These are phyloP conservation scores for Skeletonema marinoi DNA, from an alignment of 108 stramenopile species.

Conservation along the genomic window DNA sequence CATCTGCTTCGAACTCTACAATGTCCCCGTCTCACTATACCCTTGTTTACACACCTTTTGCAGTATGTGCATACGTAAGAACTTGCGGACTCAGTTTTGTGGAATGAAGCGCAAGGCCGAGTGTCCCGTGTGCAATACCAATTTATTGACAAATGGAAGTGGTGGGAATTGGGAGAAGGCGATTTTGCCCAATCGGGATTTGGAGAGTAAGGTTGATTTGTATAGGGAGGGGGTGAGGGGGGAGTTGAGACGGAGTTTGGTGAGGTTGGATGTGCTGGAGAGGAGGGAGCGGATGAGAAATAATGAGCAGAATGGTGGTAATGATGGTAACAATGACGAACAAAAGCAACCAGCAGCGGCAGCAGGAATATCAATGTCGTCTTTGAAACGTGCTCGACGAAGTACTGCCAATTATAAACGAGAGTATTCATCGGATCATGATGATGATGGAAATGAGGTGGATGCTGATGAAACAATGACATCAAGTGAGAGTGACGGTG, in stretches of 20 bases:
- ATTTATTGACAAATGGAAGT: not conserved
- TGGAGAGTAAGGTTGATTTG: constrained; percentile 22
- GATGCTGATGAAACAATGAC: constrained; percentile 1
- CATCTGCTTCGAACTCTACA: constrained; percentile 51
- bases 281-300: not conserved
- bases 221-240: constrained; percentile 19
- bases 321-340: not conserved
- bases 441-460: constrained; percentile 14
- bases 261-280: constrained; percentile 27
- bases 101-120: constrained; percentile 29
- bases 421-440: constrained; percentile 5
- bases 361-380: not conserved
- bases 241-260: constrained; percentile 14
- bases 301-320: not conserved
- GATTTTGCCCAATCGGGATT: constrained; percentile 16
- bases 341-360: not conserved
- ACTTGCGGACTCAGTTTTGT: constrained; percentile 17
- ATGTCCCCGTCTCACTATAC: constrained; percentile 43
- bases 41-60: constrained; percentile 69
- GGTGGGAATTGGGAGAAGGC: constrained; percentile 16
- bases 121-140: constrained; percentile 29
- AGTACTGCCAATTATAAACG: not conserved
- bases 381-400: constrained; percentile 19
- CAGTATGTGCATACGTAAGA: constrained; percentile 53
- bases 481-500: not conserved